phyloP scores from a whole-genome alignment of 2,329 filamentous ascomycete genomes.

The Penicillium expansum region DNA sequence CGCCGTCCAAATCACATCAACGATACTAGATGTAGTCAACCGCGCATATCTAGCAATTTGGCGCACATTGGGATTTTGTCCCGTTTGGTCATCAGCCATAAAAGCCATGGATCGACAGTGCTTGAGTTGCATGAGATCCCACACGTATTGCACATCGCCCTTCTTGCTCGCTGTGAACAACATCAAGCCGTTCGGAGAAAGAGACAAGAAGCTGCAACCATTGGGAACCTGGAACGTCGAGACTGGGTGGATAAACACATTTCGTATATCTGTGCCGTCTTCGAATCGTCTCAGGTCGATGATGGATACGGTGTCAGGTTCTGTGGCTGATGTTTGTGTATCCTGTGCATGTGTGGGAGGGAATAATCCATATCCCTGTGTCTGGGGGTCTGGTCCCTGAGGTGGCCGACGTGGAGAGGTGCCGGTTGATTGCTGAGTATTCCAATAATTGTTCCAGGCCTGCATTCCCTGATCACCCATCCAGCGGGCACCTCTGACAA shows the following conservation, averaged over 20 bases:
- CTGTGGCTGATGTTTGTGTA: conserved; percentile 35
- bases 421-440: conserved; percentile 40
- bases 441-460: conserved; percentile 53
- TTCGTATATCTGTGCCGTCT: conserved; percentile 38
- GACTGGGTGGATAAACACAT: conserved; percentile 35
- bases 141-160: conserved; percentile 51
- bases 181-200: conserved; percentile 48
- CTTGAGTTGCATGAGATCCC: conserved; percentile 50
- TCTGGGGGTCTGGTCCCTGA: conserved; percentile 29
- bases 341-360: conserved; percentile 49
- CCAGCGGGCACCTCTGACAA: conserved; percentile 49
- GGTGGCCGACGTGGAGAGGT: conserved; percentile 31
- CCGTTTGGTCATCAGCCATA: conserved; percentile 35
- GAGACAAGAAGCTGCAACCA: conserved; percentile 51
- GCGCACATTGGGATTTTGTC: conserved; percentile 56
- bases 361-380: conserved; percentile 38
- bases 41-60: conserved; percentile 86
- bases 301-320: conserved; percentile 48
- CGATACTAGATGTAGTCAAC: conserved; percentile 85
- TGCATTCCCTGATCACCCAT: conserved; percentile 50
- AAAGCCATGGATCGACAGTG: conserved; percentile 42
- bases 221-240: conserved; percentile 49
- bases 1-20: conserved; percentile 84
- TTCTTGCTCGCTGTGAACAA: conserved; percentile 50
- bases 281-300: conserved; percentile 47